phyloP scores from a whole-genome alignment of 129 eudicot species.

The Ambrosia artemisiifolia region DNA sequence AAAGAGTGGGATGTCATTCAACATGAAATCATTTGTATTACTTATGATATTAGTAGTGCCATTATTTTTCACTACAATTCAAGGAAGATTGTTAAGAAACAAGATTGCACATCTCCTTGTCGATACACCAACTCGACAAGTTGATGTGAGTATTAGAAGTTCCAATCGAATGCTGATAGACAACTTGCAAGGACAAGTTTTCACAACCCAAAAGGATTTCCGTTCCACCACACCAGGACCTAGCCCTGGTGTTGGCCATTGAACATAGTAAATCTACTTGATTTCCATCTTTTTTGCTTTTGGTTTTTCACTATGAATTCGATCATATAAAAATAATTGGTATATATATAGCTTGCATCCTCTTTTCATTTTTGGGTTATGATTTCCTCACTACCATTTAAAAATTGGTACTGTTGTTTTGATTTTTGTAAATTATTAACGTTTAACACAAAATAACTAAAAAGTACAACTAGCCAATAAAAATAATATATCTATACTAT shows the following conservation, averaged over 20 bases:
- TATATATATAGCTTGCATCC: background rate
- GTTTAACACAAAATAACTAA: background rate
- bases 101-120: background rate
- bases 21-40: conserved; percentile 24
- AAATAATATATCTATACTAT: no score
- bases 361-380: background rate
- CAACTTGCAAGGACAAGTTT: background rate
- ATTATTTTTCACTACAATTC: conserved; percentile 17
- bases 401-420: no score
- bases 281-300: background rate
- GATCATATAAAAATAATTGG: background rate
- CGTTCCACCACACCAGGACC: conserved; percentile 25
- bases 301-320: background rate
- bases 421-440: background rate
- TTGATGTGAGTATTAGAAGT: background rate
- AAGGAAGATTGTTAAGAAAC: conserved; percentile 26
- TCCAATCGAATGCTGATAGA: background rate
- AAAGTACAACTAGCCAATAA: no score
- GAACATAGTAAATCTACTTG: background rate
- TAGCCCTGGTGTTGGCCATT: conserved; percentile 35
- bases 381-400: background rate
- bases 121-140: background rate
- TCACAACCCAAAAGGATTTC: background rate
- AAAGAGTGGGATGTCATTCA: background rate
- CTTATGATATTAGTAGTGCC: conserved; percentile 16